Evolutionary conservation across 208 protist species (phyloP).

Genomic region (Strigomonas galati): DNA sequence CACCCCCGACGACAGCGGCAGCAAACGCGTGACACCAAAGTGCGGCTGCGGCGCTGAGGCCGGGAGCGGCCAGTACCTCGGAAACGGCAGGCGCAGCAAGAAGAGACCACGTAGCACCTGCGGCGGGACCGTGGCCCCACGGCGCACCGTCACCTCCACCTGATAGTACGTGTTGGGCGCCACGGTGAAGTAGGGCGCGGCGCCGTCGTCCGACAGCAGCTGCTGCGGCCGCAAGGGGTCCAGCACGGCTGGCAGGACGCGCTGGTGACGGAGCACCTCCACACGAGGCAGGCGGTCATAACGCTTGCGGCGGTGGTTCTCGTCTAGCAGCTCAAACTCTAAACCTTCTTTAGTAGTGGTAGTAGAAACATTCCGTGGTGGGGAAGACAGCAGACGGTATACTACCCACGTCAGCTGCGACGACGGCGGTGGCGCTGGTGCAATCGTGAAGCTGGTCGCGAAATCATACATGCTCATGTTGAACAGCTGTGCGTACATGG

Average conservation of each 20-base stretch:
- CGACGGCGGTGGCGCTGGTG: conserved; percentile 41
- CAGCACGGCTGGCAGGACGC: conserved; percentile 23
- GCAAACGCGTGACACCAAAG: conserved; percentile 58
- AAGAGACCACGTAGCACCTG: conserved; percentile 33
- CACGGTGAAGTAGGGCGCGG: conserved; percentile 50
- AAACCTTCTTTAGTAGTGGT: too few species aligned
- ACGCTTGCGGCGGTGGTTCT: too few species aligned
- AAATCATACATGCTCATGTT: conserved; percentile 20
- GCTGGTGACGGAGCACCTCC: conserved; percentile 34
- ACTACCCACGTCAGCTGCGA: conserved; percentile 63
- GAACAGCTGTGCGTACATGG: neutral
- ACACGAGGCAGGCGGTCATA: neutral
- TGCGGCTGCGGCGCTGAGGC: conserved; percentile 30
- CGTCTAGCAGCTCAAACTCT: too few species aligned
- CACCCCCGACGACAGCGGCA: conserved; percentile 26
- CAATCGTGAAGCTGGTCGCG: conserved; percentile 53
- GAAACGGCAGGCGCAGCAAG: conserved; percentile 56
- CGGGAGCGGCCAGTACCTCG: conserved; percentile 37
- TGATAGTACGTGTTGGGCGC: conserved; percentile 51
- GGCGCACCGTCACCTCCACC: conserved; percentile 23
- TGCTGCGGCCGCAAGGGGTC: neutral
- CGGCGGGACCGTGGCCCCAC: conserved; percentile 6
- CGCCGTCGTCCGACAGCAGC: conserved; percentile 14
- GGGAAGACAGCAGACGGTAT: neutral
- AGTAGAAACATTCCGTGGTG: neutral